phyloP scores from a whole-genome alignment of 305 asterid species.

The Ajuga reptans region DNA sequence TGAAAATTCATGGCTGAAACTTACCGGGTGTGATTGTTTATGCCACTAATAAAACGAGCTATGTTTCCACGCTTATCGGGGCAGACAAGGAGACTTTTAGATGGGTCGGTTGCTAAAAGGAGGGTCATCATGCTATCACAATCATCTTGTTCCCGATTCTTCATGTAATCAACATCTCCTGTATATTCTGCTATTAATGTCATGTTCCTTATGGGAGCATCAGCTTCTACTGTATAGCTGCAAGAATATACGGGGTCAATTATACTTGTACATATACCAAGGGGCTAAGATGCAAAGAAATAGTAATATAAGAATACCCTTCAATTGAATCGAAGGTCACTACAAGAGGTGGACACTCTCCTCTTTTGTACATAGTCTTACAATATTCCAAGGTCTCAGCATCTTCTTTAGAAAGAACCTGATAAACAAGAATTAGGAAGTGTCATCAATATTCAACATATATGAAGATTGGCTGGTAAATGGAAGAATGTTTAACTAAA shows the following conservation, averaged over 20 bases:
- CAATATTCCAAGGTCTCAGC: conserved; percentile 49
- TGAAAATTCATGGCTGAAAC: conserved; percentile 27
- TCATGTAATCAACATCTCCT: conserved; percentile 75
- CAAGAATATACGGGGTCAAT: conserved; percentile 23
- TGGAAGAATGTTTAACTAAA: conserved; percentile 15
- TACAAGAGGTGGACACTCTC: conserved; percentile 67
- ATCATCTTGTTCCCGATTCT: conserved; percentile 62
- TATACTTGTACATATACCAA: neutral
- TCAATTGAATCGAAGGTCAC: conserved; percentile 66
- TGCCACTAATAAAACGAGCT: conserved; percentile 72
- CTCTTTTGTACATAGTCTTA: conserved; percentile 50
- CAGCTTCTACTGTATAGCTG: conserved; percentile 87
- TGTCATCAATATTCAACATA: neutral
- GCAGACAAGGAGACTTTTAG: conserved; percentile 60
- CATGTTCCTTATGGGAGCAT: conserved; percentile 71
- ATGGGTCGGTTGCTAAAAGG: conserved; percentile 49
- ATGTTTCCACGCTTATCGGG: conserved; percentile 76
- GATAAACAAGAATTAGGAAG: neutral
- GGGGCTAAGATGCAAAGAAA: neutral
- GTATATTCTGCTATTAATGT: conserved; percentile 71
- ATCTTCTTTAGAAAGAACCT: conserved; percentile 72
- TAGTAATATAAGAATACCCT: conserved; percentile 45
- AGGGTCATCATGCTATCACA: conserved; percentile 90
- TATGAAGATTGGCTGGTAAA: neutral
- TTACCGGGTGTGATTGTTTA: conserved; percentile 69